These are phyloP conservation scores for Talaromyces sp. DNA, from an alignment of 2,329 filamentous ascomycete species.

Conservation along the genomic window DNA sequence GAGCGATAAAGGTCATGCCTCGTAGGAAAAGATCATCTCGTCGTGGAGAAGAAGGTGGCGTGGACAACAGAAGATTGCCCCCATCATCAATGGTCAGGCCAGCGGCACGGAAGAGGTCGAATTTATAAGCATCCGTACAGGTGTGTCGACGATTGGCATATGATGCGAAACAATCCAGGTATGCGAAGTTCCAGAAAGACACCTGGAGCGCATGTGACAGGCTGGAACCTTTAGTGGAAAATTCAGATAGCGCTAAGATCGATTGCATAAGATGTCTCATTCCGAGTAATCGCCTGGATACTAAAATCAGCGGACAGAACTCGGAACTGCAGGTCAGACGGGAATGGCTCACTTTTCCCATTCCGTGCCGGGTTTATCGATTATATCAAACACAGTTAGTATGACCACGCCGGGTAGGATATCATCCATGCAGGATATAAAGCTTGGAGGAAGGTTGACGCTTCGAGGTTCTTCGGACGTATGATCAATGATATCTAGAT, in stretches of 20 bases:
- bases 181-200: constrained; percentile 62
- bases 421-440: constrained; percentile 51
- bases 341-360: constrained; percentile 49
- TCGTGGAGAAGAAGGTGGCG: constrained; percentile 45
- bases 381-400: constrained; percentile 59
- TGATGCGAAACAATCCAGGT: constrained; percentile 59
- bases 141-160: constrained; percentile 58
- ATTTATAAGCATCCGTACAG: constrained; percentile 55
- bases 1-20: constrained; percentile 58
- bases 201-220: constrained; percentile 53
- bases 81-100: constrained; percentile 53
- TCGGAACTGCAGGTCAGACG: neutral
- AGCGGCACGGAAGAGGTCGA: constrained; percentile 58
- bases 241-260: constrained; percentile 34
- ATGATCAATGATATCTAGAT: constrained; percentile 23
- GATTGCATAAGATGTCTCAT: constrained; percentile 55
- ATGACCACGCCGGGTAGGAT: constrained; percentile 59
- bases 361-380: constrained; percentile 58
- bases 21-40: constrained; percentile 60
- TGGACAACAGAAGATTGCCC: neutral
- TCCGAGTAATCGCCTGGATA: constrained; percentile 54
- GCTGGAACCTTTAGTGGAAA: constrained; percentile 19
- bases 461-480: constrained; percentile 36
- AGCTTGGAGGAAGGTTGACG: constrained; percentile 22
- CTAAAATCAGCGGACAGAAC: neutral